Conservation (phyloP, 2,329 filamentous ascomycete genomes). For the Hymenotorrendiella dingleyae region DNA sequence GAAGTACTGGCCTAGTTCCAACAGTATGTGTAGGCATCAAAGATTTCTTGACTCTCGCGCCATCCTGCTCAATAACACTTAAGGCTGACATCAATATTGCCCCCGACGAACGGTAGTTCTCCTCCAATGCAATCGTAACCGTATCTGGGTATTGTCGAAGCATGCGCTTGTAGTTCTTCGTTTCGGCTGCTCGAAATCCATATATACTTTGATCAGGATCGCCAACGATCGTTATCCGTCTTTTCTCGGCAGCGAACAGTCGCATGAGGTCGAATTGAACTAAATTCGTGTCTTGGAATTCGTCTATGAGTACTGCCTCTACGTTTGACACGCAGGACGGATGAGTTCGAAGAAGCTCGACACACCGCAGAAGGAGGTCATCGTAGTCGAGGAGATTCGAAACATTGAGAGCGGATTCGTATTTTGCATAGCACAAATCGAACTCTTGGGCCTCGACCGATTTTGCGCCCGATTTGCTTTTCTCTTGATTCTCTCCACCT, state of each 20-base stretch:
- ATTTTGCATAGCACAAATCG: constrained; percentile 65
- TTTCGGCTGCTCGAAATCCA: constrained; percentile 88
- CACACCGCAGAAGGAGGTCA: constrained; percentile 79
- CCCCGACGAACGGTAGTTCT: constrained; percentile 90
- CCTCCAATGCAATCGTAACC: constrained; percentile 76
- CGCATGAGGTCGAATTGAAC: constrained; percentile 94
- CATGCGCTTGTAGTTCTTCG: constrained; percentile 78
- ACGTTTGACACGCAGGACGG: constrained; percentile 84
- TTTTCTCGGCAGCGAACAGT: constrained; percentile 66
- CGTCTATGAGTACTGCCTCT: constrained; percentile 86
- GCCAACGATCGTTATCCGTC: constrained; percentile 87
- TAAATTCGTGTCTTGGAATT: constrained; percentile 95
- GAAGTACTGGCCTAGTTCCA: constrained; percentile 74
- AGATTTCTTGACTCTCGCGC: constrained; percentile 69
- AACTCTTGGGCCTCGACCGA: constrained; percentile 58
- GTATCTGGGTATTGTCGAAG: constrained; percentile 71
- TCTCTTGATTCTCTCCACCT: constrained; percentile 38
- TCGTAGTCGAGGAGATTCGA: constrained; percentile 92
- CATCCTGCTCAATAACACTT: constrained; percentile 86
- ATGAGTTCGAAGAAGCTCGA: constrained; percentile 66
- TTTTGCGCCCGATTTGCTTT: constrained; percentile 24
- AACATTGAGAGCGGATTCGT: constrained; percentile 66
- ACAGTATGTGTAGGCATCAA: constrained; percentile 74
- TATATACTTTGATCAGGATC: constrained; percentile 99
- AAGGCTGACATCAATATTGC: constrained; percentile 76